Evolutionary conservation across 23 red algal genomes (phyloP), one percentile per base, ranked within the genome.

Genomic region (Rhodosorus marinus): DNA sequence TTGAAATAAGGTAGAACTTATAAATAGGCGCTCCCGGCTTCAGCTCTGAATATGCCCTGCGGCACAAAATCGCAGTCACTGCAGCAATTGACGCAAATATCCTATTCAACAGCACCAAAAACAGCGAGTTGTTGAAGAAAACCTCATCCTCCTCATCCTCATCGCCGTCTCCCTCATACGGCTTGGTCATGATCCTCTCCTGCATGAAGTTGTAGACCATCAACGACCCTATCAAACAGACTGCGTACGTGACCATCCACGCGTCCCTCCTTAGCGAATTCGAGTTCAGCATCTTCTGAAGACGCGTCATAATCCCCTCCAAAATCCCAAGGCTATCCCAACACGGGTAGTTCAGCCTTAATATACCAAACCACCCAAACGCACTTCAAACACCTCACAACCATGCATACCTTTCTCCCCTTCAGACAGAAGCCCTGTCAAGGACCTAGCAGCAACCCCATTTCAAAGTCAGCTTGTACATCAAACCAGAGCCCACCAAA

Each of bases 71-170:
- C 23, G 62, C 26, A 3, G 40, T 40, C 6, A 33, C 54, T 20
- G 82, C 71, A 11, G 72, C 26, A 3, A 72, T 22, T 27, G 55
- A 66, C 0, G 82, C 82, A 35, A 62, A 43, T 40, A 92, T 21
- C n/a, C 82, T 72, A 54, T 92, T 92, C 21, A 54, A 60, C n/a
- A 92, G 47, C 14, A 92, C 82, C 14, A 92, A 55, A 43, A 92
- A 73, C 7, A 92, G 52, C 41, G 71, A 79, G 47, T 78, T 25
- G 19, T 29, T 30, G 48, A 92, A 92, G 36, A 75, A 76, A n/a
- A 41, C 23, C 52, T 56, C 9, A 35, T 28, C 50, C 4, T 26
- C 6, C 21, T 4, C 31, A 23, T 64, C 38, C 11, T 11, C 38
- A 17, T 11, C 17, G 11, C 38, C 38, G 17, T 43, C 38, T 22